Evolutionary conservation across 371 early-diverging fungal species (phyloP), one percentile per base, ranked within the genome.

Genomic region (Catenaria anguillulae): DNA sequence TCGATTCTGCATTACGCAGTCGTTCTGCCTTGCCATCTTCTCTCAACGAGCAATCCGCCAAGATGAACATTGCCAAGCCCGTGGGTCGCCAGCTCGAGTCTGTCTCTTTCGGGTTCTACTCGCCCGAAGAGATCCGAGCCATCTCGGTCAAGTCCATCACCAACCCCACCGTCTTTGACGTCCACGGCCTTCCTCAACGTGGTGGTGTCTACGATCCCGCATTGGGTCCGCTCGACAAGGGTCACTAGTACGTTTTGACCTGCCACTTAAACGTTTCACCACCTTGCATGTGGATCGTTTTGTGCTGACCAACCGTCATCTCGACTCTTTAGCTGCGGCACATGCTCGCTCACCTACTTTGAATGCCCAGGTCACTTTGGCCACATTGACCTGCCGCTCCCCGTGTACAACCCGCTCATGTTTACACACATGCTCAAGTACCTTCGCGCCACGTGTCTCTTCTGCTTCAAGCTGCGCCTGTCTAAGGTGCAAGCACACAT

Each of bases 341-440:
- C 99, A 8, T 99, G 99, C 74, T 88, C 86, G 59, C 90, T 92
- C 71, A 86, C 87, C 66, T 93, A 91, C 89, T 86, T 86, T 36
- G 91, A 92, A 66, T 99, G 99, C 72, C 90, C 90, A 24, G 99
- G 99, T 36, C 99, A 99, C 73, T 99, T 98, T 84, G 99, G 95
- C 23, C 95, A 98, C 69, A 96, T 99, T 67, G 96, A 98, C 70
- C 83, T 99, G 19, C 90, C 90, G 26, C 91, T 89, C 73, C 98
- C 99, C 12, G 94, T 99, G 33, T 97, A 85, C 76, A 98, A 99
- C 74, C 80, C 88, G 31, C 10, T 23, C 48, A 40, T 66, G 13
- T 43, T 66, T 24, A 21, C 56, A 13, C n/a, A 61, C 4, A 85
- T 95, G 64, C 99, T 99, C 74, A 99, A 99, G 78, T 84, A 98